Percentiles rank a stretch among this genome's conserved stretches.
phyloP scores from a whole-genome alignment of 2,329 filamentous ascomycete genomes.

The Rutstroemia sp. region DNA sequence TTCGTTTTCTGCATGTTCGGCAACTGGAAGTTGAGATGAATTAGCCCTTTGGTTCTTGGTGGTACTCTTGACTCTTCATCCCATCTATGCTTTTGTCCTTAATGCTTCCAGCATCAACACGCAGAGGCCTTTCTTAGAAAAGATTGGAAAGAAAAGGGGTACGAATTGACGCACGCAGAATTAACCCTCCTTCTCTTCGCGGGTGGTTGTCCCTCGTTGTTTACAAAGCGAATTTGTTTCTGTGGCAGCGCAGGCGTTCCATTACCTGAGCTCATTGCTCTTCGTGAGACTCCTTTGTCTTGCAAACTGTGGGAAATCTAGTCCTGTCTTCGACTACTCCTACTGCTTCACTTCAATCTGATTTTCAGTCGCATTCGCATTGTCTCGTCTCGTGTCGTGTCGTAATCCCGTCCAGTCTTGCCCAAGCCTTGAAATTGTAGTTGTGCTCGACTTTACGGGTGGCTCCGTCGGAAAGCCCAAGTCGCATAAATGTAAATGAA shows the following conservation, averaged over 20 bases:
- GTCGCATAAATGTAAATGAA: background rate
- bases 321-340: background rate
- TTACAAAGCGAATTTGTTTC: constrained; percentile 70
- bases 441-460: background rate
- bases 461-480: background rate
- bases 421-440: no score
- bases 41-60: background rate
- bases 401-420: background rate
- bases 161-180: constrained; percentile 55
- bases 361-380: background rate
- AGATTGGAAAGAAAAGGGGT: background rate
- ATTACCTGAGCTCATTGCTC: constrained; percentile 1
- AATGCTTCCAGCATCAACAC: no score
- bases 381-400: background rate
- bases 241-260: background rate
- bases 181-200: constrained; percentile 73
- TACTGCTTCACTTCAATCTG: background rate
- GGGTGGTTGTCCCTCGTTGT: constrained; percentile 73
- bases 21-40: constrained; percentile 41
- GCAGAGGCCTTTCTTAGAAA: no score
- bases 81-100: background rate
- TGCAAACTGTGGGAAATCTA: background rate
- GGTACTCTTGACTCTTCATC: background rate
- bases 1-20: constrained; percentile 67
- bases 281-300: background rate